Evolutionary conservation across 169 alveolate genomes (phyloP), one percentile per base, ranked within the genome.

Genomic region (Eimeria falciformis): DNA sequence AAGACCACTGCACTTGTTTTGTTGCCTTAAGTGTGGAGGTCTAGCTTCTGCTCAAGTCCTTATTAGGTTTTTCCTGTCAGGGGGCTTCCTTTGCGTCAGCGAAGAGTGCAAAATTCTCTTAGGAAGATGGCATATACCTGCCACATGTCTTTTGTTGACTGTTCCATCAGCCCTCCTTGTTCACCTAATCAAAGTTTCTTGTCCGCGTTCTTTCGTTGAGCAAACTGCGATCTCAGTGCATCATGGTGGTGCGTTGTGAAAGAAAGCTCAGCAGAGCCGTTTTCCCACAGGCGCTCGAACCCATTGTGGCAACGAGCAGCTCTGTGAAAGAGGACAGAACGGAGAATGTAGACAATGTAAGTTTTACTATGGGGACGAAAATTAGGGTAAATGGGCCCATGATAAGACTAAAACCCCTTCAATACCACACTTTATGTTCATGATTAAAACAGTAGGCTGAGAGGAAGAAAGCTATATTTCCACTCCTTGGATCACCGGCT

Each of bases 211-310:
- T 23, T 21, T 82, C 91, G 69, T 65, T 84, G 45, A 84, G 27
- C 12, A 53, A 71, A 25, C 65, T 71, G 21, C 83, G 83, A 47
- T 71, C 83, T 18, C 37, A 40, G 53, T 84, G 91, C 6, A 55
- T 53, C 25, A 69, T 43, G 17, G 53, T 33, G 23, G 91, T 33
- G 37, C 83, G 66, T 50, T 50, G 56, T 9, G 83, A 47, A 4
- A 84, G 21, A 40, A 84, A 25, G 79, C 69, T 73, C 83, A 84
- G 47, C 83, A 84, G 69, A 27, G 91, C 68, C 25, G 91, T 84
- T 55, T 84, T 84, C 17, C 91, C 91, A 29, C 91, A 65, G 43
- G 83, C 91, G 56, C 83, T 84, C 4, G 83, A 83, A 12, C 91
- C 91, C 91, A 84, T 84, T 6, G 68, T 53, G 53, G 91, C 91